Percentiles rank a stretch among this genome's conserved stretches.
These are phyloP conservation scores for Ganoderma lingzhi DNA, from an alignment of 1,284 basidiomycete genomes.

Conservation along the genomic window DNA sequence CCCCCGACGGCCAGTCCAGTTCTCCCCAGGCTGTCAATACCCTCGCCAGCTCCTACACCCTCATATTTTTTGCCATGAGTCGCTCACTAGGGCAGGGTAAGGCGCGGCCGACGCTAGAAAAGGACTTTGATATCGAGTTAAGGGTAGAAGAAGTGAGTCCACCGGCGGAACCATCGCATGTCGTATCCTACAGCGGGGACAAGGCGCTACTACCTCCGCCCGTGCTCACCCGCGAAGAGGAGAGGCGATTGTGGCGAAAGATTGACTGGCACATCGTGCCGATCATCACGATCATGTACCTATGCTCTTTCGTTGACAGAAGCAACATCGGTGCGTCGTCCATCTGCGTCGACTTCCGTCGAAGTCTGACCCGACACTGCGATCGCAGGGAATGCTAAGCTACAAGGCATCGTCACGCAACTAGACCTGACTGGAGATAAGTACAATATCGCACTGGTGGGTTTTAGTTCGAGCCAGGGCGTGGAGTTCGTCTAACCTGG, in stretches of 20 bases:
- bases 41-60: neutral
- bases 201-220: slow-evolving; percentile 4
- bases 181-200: neutral
- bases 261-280: slow-evolving; percentile 46
- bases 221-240: slow-evolving; percentile 3
- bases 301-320: slow-evolving; percentile 45
- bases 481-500: too few relatives aligned
- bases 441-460: slow-evolving; percentile 71
- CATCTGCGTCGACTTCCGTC: neutral
- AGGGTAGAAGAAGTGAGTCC: neutral
- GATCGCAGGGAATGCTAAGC: slow-evolving; percentile 64
- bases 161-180: neutral
- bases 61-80: neutral
- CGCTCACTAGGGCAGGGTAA: neutral
- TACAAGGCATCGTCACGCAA: slow-evolving; percentile 63
- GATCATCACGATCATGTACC: slow-evolving; percentile 47
- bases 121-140: neutral
- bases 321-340: slow-evolving; percentile 39
- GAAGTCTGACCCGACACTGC: neutral
- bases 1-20: neutral
- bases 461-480: too few relatives aligned
- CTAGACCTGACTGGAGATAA: slow-evolving; percentile 63
- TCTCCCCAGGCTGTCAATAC: neutral
- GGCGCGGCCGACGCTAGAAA: neutral
- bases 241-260: slow-evolving; percentile 26